Evolutionary conservation across 208 protist species (phyloP).

Genomic region (Trichomonas gallinae): DNA sequence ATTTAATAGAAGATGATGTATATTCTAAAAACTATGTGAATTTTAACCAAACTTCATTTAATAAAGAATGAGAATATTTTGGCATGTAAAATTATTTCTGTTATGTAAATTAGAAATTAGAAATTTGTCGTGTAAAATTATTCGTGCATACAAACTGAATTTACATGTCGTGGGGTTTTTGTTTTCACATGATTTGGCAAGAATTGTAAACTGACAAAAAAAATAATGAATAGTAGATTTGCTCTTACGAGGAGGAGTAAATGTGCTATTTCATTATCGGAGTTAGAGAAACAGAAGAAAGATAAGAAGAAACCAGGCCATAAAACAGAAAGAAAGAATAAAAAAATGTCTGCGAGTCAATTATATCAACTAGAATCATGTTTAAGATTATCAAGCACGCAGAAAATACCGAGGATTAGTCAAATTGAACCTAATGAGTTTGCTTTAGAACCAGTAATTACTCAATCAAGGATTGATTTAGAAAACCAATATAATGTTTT

Average conservation of each 20-base stretch:
- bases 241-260: neutral
- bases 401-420: neutral
- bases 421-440: neutral
- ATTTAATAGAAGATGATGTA: too few relatives aligned
- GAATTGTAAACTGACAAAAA: too few relatives aligned
- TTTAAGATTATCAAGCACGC: neutral
- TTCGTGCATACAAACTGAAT: too few relatives aligned
- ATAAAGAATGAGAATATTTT: too few relatives aligned
- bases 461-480: neutral
- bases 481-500: neutral
- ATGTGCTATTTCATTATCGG: neutral
- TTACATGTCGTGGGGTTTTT: too few relatives aligned
- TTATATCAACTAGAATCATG: neutral
- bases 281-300: neutral
- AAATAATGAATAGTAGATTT: neutral
- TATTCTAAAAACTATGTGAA: too few relatives aligned
- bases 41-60: too few relatives aligned
- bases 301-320: neutral
- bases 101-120: too few relatives aligned
- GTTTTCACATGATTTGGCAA: too few relatives aligned
- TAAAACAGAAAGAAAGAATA: neutral
- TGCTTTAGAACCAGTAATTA: neutral
- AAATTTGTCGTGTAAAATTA: too few relatives aligned
- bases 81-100: too few relatives aligned
- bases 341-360: neutral